Evolutionary conservation across 1,284 basidiomycete genomes (phyloP).

Genomic region (Ceratorhiza oryzae-sativae): DNA sequence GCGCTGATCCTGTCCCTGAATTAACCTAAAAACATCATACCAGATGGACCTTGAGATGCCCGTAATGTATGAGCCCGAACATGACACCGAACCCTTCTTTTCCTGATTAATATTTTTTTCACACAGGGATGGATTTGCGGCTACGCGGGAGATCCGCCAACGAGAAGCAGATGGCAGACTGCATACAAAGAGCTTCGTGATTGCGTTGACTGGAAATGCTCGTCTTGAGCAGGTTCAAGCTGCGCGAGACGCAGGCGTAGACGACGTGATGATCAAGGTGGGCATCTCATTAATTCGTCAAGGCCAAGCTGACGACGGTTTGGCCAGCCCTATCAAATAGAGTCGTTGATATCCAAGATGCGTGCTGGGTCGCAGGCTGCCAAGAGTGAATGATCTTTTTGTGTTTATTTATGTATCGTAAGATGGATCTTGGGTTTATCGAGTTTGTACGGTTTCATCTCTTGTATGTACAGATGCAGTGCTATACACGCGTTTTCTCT

Average conservation of each 20-base stretch:
- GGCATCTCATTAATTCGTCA: background rate
- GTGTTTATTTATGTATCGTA: background rate
- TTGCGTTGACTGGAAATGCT: conserved; percentile 48
- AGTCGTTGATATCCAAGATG: conserved; percentile 26
- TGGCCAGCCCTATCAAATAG: conserved; percentile 34
- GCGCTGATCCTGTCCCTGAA: background rate
- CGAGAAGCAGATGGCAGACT: conserved; percentile 45
- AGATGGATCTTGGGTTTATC: background rate
- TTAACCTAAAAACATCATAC: background rate
- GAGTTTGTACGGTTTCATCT: background rate
- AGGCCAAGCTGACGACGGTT: too few relatives aligned
- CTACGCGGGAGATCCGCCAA: conserved; percentile 46
- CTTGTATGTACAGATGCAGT: background rate
- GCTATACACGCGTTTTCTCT: background rate
- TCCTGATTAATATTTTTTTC: background rate
- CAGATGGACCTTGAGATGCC: conserved; percentile 50
- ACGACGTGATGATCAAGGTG: conserved; percentile 40
- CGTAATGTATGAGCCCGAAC: conserved; percentile 43
- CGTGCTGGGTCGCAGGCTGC: conserved; percentile 20
- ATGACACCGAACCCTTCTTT: background rate
- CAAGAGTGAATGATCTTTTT: conserved; percentile 9
- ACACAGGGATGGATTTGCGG: conserved; percentile 45
- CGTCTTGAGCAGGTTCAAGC: conserved; percentile 29
- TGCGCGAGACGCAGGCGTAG: conserved; percentile 37
- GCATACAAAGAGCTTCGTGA: conserved; percentile 44